phyloP scores from a whole-genome alignment of 345 rosid species.

The Aquilaria sinensis region DNA sequence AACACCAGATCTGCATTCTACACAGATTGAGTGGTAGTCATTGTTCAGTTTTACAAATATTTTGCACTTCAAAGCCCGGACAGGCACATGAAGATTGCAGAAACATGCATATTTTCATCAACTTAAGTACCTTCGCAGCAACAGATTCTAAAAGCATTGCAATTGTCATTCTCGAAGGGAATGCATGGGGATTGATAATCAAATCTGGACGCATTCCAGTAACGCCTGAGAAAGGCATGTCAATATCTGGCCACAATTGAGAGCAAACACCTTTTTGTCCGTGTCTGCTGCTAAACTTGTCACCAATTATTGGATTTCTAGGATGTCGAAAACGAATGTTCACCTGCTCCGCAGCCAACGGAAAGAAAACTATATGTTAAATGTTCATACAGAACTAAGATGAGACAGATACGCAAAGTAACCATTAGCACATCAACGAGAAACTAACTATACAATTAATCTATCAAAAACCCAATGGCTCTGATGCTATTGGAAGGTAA shows the following conservation, averaged over 20 bases:
- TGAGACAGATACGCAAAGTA: no score
- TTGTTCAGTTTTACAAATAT: no score
- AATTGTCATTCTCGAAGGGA: conserved; percentile 98
- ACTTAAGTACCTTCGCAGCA: conserved; percentile 78
- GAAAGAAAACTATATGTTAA: no score
- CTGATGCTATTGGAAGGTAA: no score
- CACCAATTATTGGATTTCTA: conserved; percentile 92
- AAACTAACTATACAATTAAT: no score
- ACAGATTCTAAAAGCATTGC: conserved; percentile 97
- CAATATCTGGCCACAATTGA: conserved; percentile 91
- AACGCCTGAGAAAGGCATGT: conserved; percentile 94
- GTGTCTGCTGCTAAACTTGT: conserved; percentile 97
- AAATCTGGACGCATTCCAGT: conserved; percentile 99
- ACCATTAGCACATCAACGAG: no score
- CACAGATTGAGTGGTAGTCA: no score
- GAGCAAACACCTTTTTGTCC: conserved; percentile 99
- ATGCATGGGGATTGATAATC: conserved; percentile 96
- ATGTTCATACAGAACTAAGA: no score
- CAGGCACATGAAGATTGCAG: background rate
- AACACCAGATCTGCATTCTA: no score
- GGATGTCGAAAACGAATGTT: conserved; percentile 85
- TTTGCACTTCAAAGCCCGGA: background rate
- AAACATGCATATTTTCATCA: background rate
- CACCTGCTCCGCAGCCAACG: conserved; percentile 36
- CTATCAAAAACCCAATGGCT: no score